Percentiles rank a stretch among this genome's conserved stretches.
phyloP scores from a whole-genome alignment of 176 grass and related monocot species.

The Urochloa ruziziensis region DNA sequence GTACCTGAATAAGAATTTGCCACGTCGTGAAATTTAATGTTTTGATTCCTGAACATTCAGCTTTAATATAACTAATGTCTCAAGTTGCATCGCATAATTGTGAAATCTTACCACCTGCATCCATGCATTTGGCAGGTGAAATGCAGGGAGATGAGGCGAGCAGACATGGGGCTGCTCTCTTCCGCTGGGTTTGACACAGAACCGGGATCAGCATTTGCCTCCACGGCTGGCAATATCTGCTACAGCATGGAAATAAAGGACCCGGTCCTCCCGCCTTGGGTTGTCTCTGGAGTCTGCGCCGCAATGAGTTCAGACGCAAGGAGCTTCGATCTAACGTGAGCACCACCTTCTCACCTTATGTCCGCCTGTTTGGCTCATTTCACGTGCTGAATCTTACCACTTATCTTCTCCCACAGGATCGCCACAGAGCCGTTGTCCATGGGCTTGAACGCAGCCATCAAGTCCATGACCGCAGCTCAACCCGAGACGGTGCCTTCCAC shows the following conservation, averaged over 20 bases:
- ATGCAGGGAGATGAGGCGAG: constrained; percentile 92
- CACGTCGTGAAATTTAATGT: neutral
- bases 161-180: constrained; percentile 40
- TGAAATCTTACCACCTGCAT: neutral
- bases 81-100: neutral
- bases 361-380: neutral
- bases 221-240: constrained; percentile 43
- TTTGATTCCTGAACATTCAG: neutral
- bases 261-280: constrained; percentile 61
- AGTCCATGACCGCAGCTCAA: constrained; percentile 12
- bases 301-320: constrained; percentile 48
- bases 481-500: neutral
- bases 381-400: neutral
- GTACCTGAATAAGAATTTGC: neutral
- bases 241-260: constrained; percentile 89
- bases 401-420: constrained; percentile 34
- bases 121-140: constrained; percentile 47
- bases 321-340: constrained; percentile 64
- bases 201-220: constrained; percentile 5
- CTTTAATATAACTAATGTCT: neutral
- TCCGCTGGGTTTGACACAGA: constrained; percentile 31
- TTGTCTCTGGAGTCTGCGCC: constrained; percentile 61
- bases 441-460: constrained; percentile 62
- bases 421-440: constrained; percentile 37
- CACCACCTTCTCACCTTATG: neutral